These are phyloP conservation scores for Trichoderma guizhouense DNA, from an alignment of 2,329 filamentous ascomycete species.

Conservation along the genomic window DNA sequence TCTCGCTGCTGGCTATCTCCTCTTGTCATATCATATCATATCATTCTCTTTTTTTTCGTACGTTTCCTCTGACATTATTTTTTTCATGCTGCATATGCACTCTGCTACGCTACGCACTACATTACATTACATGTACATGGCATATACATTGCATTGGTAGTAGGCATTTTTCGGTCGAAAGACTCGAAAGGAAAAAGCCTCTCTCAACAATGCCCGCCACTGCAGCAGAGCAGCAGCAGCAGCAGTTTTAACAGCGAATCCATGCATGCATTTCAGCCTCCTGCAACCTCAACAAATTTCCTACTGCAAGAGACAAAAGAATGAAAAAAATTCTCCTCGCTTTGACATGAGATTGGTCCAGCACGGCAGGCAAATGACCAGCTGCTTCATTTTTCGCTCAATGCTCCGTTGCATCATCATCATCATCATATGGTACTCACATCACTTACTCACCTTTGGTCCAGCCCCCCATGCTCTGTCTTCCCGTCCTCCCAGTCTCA, in stretches of 20 bases:
- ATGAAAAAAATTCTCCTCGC: not conserved
- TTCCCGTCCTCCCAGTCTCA: not conserved
- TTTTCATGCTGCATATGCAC: not conserved
- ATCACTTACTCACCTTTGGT: not conserved
- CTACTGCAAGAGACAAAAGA: too few species aligned
- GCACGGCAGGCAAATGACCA: not conserved
- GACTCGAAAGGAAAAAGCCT: not conserved
- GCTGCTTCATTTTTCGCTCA: not conserved
- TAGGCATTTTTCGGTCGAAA: not conserved
- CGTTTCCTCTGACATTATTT: not conserved
- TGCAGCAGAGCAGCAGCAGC: too few species aligned
- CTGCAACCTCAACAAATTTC: not conserved
- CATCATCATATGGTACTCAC: not conserved
- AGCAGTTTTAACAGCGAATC: not conserved
- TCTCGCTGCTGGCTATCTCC: too few species aligned
- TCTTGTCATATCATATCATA: not conserved
- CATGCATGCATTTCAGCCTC: not conserved
- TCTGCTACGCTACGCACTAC: not conserved
- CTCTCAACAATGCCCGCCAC: not conserved
- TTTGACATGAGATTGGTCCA: not conserved
- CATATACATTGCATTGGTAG: not conserved
- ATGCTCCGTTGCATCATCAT: not conserved
- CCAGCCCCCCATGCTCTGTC: not conserved
- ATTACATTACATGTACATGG: not conserved
- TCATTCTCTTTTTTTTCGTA: not conserved